A percentile compares a stretch with the other conserved stretches of the same genome.
Evolutionary conservation across 2,329 filamentous ascomycete species (phyloP).

Genomic region (Fusarium solani-melongenae): DNA sequence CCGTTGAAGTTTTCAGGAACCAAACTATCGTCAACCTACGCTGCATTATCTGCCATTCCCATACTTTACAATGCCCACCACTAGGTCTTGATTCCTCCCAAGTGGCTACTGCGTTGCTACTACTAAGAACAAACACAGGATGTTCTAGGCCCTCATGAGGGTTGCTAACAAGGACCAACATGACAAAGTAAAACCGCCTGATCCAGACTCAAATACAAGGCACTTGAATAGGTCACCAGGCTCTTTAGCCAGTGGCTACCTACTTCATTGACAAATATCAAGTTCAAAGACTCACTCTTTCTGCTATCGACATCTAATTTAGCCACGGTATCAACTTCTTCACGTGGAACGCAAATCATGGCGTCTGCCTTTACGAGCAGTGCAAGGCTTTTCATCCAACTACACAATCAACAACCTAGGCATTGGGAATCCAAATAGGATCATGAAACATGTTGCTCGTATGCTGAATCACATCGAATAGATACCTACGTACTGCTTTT

Average conservation of each 20-base stretch:
- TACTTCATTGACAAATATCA: background rate
- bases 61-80: background rate
- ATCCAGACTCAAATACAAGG: background rate
- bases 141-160: background rate
- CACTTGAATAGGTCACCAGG: background rate
- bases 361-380: conserved; percentile 2
- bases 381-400: conserved; percentile 7
- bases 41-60: background rate
- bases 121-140: too few relatives aligned
- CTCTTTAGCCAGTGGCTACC: background rate
- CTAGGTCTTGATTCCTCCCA: background rate
- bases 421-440: background rate
- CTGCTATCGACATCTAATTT: too few relatives aligned
- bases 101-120: background rate
- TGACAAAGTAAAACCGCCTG: background rate
- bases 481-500: conserved; percentile 43
- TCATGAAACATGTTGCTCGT: conserved; percentile 39
- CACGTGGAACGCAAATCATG: conserved; percentile 3
- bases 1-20: conserved; percentile 31
- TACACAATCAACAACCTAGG: conserved; percentile 17
- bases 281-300: background rate
- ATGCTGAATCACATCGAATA: conserved; percentile 43
- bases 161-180: background rate
- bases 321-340: conserved; percentile 16
- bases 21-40: conserved; percentile 4